Percentiles rank a stretch among this genome's conserved stretches.
These are phyloP conservation scores for Cryphonectria nitschkei DNA, from an alignment of 2,329 filamentous ascomycete genomes.

Conservation along the genomic window DNA sequence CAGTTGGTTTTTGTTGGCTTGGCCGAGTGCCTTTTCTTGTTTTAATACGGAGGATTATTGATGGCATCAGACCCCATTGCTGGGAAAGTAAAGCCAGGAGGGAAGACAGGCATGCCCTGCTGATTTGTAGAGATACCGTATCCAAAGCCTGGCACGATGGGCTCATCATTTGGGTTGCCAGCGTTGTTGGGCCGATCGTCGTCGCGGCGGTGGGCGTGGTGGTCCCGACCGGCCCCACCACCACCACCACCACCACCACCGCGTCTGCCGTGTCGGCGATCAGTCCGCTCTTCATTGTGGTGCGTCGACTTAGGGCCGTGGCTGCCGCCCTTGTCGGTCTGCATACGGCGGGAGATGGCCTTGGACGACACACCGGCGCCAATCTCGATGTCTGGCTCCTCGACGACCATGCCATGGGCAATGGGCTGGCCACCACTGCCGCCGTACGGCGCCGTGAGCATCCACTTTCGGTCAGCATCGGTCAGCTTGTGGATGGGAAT, in stretches of 20 bases:
- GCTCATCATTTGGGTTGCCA: slow-evolving; percentile 33
- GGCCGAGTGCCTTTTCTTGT: not conserved
- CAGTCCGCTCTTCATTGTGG: slow-evolving; percentile 34
- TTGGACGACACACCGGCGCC: slow-evolving; percentile 97
- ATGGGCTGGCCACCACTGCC: slow-evolving; percentile 86
- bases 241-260: slow-evolving; percentile 29
- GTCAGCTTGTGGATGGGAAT: slow-evolving; percentile 93
- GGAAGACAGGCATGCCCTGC: slow-evolving; percentile 56
- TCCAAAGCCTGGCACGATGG: slow-evolving; percentile 43
- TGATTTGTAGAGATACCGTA: slow-evolving; percentile 49
- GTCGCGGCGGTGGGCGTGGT: slow-evolving; percentile 35
- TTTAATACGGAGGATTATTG: slow-evolving; percentile 28
- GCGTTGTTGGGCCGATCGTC: slow-evolving; percentile 36
- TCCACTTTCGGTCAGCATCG: slow-evolving; percentile 96
- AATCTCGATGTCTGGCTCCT: slow-evolving; percentile 98
- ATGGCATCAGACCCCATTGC: slow-evolving; percentile 22
- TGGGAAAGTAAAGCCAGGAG: slow-evolving; percentile 48
- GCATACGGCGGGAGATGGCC: slow-evolving; percentile 72
- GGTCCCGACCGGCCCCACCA: slow-evolving; percentile 29
- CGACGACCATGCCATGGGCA: slow-evolving; percentile 82
- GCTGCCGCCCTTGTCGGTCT: slow-evolving; percentile 68
- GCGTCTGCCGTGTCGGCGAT: slow-evolving; percentile 30
- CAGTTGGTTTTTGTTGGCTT: not conserved
- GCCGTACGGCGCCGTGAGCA: slow-evolving; percentile 89
- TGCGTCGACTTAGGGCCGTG: slow-evolving; percentile 68